These are phyloP conservation scores for Colletotrichum incanum DNA, from an alignment of 2,329 filamentous ascomycete species.

Conservation along the genomic window DNA sequence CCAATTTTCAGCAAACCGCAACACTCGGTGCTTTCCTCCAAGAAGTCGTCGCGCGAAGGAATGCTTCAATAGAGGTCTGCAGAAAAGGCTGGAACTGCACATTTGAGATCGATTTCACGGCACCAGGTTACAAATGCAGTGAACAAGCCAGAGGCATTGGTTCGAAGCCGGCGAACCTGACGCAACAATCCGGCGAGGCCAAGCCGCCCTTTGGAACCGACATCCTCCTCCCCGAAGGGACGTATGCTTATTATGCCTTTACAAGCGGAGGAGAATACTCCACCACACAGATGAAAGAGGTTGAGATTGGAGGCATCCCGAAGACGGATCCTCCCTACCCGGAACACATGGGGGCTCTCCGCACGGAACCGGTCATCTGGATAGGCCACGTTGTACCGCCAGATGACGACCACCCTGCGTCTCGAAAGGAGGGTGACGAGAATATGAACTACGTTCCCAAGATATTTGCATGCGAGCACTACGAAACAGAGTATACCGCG, in stretches of 20 bases:
- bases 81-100: conserved; percentile 55
- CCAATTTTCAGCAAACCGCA: conserved; percentile 49
- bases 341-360: conserved; percentile 52
- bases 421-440: conserved; percentile 45
- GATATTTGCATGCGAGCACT: conserved; percentile 54
- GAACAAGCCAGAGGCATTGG: conserved; percentile 50
- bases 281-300: conserved; percentile 45
- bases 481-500: conserved; percentile 53
- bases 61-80: conserved; percentile 52
- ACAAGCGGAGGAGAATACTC: conserved; percentile 51
- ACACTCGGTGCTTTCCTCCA: conserved; percentile 49
- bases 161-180: conserved; percentile 46
- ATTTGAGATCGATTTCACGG: conserved; percentile 52
- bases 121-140: conserved; percentile 55
- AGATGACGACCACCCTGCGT: conserved; percentile 41
- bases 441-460: conserved; percentile 50
- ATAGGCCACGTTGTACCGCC: conserved; percentile 49
- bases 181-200: conserved; percentile 45
- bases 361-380: conserved; percentile 55
- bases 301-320: conserved; percentile 50
- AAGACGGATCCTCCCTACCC: conserved; percentile 46
- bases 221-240: conserved; percentile 49
- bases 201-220: conserved; percentile 50
- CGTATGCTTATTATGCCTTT: conserved; percentile 52
- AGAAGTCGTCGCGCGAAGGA: conserved; percentile 46